These are phyloP conservation scores for Pyricularia pennisetigena DNA, from an alignment of 2,329 filamentous ascomycete genomes.

Conservation along the genomic window DNA sequence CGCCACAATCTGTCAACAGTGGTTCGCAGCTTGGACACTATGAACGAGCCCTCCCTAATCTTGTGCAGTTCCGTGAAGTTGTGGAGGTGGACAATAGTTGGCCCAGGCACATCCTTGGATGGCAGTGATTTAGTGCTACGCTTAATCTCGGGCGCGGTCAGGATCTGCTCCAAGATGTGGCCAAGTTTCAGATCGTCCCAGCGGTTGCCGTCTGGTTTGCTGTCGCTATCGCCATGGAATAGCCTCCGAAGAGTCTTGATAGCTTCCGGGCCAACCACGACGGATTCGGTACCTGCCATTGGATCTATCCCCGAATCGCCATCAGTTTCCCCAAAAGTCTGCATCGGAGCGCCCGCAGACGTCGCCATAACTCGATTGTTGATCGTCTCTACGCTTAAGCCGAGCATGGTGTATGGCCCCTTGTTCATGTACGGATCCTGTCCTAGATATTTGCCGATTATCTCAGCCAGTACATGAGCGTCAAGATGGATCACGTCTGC, in stretches of 20 bases:
- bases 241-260: conserved; percentile 14
- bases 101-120: conserved; percentile 8
- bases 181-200: conserved; percentile 56
- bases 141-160: conserved; percentile 33
- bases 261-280: not conserved
- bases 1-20: conserved; percentile 61
- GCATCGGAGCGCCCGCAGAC: conserved; percentile 29
- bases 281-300: not conserved
- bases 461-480: conserved; percentile 58
- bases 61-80: conserved; percentile 72
- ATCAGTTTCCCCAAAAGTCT: conserved; percentile 16
- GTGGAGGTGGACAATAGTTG: conserved; percentile 65
- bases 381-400: conserved; percentile 44
- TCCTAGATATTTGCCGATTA: conserved; percentile 61
- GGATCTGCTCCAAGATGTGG: conserved; percentile 45
- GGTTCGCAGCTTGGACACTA: conserved; percentile 61
- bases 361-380: conserved; percentile 34
- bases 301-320: not conserved
- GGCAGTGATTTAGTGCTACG: conserved; percentile 12
- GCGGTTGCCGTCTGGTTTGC: conserved; percentile 19
- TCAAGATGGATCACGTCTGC: conserved; percentile 61
- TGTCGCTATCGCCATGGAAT: conserved; percentile 22
- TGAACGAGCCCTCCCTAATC: conserved; percentile 56
- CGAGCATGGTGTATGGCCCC: conserved; percentile 42
- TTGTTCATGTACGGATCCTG: conserved; percentile 40